Percentiles rank a stretch among this genome's conserved stretches.
Evolutionary conservation across 176 grass and related monocot species (phyloP).

Genomic region (Aegilops sharonensis): DNA sequence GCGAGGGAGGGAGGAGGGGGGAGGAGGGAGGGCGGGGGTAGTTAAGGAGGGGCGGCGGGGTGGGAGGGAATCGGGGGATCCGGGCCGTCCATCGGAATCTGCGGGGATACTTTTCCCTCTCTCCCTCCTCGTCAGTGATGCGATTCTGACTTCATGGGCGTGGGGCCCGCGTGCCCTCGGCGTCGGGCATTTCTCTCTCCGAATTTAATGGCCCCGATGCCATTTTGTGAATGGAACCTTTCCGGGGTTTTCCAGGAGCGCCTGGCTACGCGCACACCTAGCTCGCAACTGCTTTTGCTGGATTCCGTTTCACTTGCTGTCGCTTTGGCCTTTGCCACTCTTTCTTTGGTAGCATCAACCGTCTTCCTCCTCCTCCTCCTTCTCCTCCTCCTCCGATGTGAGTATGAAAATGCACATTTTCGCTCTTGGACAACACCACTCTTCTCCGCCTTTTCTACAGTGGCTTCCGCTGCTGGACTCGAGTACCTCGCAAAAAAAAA

Average conservation of each 20-base stretch:
- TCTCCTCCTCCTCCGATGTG: too few species aligned
- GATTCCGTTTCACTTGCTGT: too few species aligned
- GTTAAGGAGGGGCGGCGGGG: conserved; percentile 26
- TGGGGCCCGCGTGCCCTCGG: not conserved
- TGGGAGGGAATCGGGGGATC: conserved; percentile 21
- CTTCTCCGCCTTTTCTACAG: too few species aligned
- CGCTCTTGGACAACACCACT: too few species aligned
- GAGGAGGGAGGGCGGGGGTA: not conserved
- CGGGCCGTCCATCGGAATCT: conserved; percentile 54
- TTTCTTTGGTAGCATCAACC: too few species aligned
- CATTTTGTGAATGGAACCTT: not conserved
- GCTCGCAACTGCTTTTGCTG: not conserved
- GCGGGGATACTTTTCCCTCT: not conserved
- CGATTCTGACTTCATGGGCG: conserved; percentile 10
- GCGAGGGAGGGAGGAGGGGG: not conserved
- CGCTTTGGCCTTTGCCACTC: too few species aligned
- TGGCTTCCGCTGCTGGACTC: too few species aligned
- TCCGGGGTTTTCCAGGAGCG: not conserved
- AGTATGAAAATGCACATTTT: too few species aligned
- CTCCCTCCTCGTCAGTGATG: not conserved
- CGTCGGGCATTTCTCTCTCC: not conserved
- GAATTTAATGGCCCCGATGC: not conserved
- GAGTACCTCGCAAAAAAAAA: too few species aligned
- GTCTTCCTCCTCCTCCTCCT: too few species aligned
- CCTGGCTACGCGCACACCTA: not conserved